Evolutionary conservation across 2,329 filamentous ascomycete genomes (phyloP).

Genomic region (Colletotrichum sublineola): DNA sequence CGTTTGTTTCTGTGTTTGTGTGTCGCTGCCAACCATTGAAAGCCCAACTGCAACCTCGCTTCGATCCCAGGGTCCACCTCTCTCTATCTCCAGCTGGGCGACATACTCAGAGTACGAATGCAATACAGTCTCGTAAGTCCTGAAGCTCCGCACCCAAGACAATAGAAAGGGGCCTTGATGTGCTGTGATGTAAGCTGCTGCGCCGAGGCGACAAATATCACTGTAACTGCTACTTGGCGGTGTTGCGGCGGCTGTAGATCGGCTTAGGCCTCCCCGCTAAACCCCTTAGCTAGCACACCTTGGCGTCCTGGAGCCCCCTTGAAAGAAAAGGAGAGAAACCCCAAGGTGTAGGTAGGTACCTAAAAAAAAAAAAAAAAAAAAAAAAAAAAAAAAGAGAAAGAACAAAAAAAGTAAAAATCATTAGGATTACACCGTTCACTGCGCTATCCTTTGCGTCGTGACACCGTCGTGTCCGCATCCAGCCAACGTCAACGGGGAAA

Average conservation of each 20-base stretch:
- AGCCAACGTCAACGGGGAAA: constrained; percentile 7
- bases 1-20: no score
- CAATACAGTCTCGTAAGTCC: background rate
- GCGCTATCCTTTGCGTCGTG: constrained; percentile 11
- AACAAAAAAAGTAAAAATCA: no score
- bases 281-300: constrained; percentile 3
- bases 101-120: no score
- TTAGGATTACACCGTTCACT: background rate
- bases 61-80: background rate
- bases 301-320: constrained; percentile 15
- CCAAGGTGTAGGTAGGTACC: no score
- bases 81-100: background rate
- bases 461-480: constrained; percentile 22
- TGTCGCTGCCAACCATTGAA: background rate
- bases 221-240: background rate
- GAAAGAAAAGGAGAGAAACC: no score
- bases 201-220: background rate
- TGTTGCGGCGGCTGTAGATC: background rate
- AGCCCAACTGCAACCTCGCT: background rate
- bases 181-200: background rate
- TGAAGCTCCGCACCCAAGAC: background rate
- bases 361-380: no score
- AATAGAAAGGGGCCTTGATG: background rate
- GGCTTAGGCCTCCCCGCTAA: constrained; percentile 2
- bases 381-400: no score